Base-by-base conservation (phyloP, 352 stramenopile species). In the Phytophthora cactorum region DNA sequence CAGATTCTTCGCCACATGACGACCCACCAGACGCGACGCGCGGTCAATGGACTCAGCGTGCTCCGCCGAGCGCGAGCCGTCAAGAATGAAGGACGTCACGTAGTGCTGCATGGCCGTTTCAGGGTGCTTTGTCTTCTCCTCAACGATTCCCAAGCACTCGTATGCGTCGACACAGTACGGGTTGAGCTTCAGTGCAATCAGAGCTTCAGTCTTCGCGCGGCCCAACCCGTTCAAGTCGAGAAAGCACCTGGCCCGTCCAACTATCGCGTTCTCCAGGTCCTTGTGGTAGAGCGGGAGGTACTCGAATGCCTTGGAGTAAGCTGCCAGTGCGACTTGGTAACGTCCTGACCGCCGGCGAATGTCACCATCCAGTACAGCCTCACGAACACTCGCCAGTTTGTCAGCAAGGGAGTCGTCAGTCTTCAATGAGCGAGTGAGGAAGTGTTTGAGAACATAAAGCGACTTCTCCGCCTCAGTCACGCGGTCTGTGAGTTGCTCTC, bases 71-170 rank as follows among this genome's bases (percentile, higher is more conserved):
- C 86, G 83, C 2, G 88, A 96, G 7, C 86, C 86, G 44, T 93
- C 84, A 14, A 96, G 51, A 51, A 96, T 91, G 59, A 96, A 96
- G 5, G 84, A 79, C 2, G 86, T 89, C 44, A 96, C 84, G 38
- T 85, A 93, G 49, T 94, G 77, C 68, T 96, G 88, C 85, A 96
- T 91, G 6, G 88, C 83, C n/a, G 72, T 61, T 59, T 92, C 72
- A 2, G 78, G 70, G 9, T 79, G 66, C 0, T 65, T 62, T 5
- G 64, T 68, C 55, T 90, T 84, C 41, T 92, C 84, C 46, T 90
- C 76, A 32, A 91, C 78, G 31, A 71, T 77, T 29, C 81, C 86
- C n/a, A 92, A 58, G 63, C 82, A 90, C 50, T 82, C 74, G 72
- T 94, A 94, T 39, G 81, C 86, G 4, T 76, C 84, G 36, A 79